phyloP scores from a whole-genome alignment of 2,329 filamentous ascomycete species.

The Pseudofabraea citricarpa region DNA sequence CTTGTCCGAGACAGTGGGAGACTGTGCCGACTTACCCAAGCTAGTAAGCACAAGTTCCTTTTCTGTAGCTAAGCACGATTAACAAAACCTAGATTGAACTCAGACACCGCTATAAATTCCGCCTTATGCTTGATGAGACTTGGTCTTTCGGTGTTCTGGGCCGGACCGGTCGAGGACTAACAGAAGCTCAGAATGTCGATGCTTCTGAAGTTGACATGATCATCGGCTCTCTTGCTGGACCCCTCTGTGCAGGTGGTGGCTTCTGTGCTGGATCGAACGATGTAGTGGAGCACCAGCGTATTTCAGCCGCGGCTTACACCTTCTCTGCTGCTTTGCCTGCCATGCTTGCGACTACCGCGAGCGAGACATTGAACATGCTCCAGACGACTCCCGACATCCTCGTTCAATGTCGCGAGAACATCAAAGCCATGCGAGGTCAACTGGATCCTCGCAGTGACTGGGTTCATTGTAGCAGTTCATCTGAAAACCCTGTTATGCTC shows the following conservation, averaged over 20 bases:
- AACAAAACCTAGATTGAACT: slow-evolving; percentile 63
- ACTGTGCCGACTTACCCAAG: slow-evolving; percentile 78
- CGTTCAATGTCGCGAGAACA: slow-evolving; percentile 75
- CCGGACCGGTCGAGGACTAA: slow-evolving; percentile 83
- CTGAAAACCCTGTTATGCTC: slow-evolving; percentile 84
- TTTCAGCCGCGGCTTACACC: slow-evolving; percentile 87
- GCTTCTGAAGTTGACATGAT: slow-evolving; percentile 95
- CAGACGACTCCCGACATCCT: slow-evolving; percentile 85
- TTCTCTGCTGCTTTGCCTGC: slow-evolving; percentile 94
- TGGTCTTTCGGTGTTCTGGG: slow-evolving; percentile 96
- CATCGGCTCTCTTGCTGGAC: slow-evolving; percentile 83
- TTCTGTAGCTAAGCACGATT: slow-evolving; percentile 1
- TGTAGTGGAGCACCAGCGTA: slow-evolving; percentile 93
- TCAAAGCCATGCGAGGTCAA: slow-evolving; percentile 78
- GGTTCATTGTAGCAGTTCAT: slow-evolving; percentile 74
- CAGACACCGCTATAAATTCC: slow-evolving; percentile 96
- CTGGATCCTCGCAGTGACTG: slow-evolving; percentile 92
- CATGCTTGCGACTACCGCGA: slow-evolving; percentile 91
- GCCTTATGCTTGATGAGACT: slow-evolving; percentile 93
- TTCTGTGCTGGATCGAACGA: slow-evolving; percentile 92
- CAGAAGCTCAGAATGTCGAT: slow-evolving; percentile 95
- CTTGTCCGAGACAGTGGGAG: slow-evolving; percentile 85
- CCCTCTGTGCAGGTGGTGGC: slow-evolving; percentile 86
- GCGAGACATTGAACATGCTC: slow-evolving; percentile 80
- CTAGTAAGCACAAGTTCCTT: slow-evolving; percentile 51